A percentile compares a stretch with the other conserved stretches of the same genome.
phyloP scores from a whole-genome alignment of 306 rosid species.

The Medicago ruthenica region DNA sequence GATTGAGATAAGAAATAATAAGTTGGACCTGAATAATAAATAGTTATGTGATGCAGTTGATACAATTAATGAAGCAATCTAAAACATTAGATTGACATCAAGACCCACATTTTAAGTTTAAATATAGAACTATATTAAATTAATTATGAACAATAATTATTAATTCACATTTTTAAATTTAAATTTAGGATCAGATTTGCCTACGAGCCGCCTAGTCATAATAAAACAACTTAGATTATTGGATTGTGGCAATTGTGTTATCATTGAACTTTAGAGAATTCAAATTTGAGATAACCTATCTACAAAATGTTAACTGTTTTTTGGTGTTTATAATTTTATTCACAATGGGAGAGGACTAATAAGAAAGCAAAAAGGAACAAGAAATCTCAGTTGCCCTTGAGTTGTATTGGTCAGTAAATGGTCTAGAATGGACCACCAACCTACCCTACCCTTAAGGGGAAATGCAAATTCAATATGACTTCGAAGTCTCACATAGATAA shows the following conservation, averaged over 20 bases:
- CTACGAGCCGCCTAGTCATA: background rate
- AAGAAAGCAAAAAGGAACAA: background rate
- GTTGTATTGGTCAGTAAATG: constrained; percentile 2
- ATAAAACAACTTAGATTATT: background rate
- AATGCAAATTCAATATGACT: constrained; percentile 25
- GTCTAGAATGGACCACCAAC: background rate
- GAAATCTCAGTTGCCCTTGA: constrained; percentile 3
- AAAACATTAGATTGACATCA: background rate
- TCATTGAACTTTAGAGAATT: background rate
- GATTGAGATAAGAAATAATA: no score
- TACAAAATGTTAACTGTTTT: background rate
- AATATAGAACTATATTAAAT: background rate
- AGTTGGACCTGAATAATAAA: no score
- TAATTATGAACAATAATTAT: background rate
- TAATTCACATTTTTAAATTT: background rate
- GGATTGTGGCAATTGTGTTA: background rate
- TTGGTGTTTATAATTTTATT: background rate
- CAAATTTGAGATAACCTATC: background rate
- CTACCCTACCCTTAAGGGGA: background rate
- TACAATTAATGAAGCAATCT: no score
- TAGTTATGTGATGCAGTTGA: no score
- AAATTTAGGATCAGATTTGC: background rate
- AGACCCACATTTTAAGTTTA: background rate
- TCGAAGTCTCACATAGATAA: background rate
- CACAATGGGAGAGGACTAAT: background rate